These are phyloP conservation scores for Fusarium bactridioides DNA, from an alignment of 2,329 filamentous ascomycete genomes.

Conservation along the genomic window DNA sequence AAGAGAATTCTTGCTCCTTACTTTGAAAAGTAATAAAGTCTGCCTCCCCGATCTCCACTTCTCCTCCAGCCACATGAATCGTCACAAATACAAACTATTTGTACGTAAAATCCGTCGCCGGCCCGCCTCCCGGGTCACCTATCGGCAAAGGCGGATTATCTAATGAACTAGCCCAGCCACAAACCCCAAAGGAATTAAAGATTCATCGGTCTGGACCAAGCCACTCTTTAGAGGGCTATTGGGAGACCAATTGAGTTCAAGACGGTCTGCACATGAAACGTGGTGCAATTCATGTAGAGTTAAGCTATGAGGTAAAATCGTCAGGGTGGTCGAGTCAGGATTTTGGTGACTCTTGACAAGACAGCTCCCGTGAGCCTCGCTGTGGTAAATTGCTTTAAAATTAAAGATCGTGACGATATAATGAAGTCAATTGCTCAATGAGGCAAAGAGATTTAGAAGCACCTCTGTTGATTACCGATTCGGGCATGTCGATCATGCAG, in stretches of 20 bases:
- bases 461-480: fast-evolving
- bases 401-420: fast-evolving
- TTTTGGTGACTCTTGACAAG: fast-evolving
- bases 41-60: not conserved
- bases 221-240: too few relatives aligned
- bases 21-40: too few relatives aligned
- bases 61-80: fast-evolving
- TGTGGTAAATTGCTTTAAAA: too few relatives aligned
- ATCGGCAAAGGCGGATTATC: not conserved
- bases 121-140: not conserved
- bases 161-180: fast-evolving
- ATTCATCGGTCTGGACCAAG: not conserved
- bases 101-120: not conserved
- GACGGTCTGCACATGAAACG: not conserved
- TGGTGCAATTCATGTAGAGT: not conserved
- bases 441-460: fast-evolving
- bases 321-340: not conserved
- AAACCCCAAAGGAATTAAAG: too few relatives aligned
- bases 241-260: not conserved
- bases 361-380: too few relatives aligned
- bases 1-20: fast-evolving
- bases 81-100: fast-evolving
- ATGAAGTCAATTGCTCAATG: not conserved
- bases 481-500: not conserved
- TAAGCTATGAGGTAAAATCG: not conserved